Percentiles rank a stretch among this genome's conserved stretches.
Conservation (phyloP, 805 yeast genomes). For the Sugiyamaella floridensis region DNA sequence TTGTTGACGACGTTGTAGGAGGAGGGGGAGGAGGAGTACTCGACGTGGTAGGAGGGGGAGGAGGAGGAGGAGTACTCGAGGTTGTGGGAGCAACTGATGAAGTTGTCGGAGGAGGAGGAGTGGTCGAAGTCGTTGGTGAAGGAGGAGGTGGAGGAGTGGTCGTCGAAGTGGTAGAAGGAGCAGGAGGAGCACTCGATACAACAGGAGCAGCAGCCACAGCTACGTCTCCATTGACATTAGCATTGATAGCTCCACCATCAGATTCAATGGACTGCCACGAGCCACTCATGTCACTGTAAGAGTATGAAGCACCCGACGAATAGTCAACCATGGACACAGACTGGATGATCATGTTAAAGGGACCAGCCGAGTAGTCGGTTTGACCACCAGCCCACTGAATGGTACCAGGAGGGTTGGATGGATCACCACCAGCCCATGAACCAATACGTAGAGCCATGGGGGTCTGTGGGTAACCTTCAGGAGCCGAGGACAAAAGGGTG, state of each 20-base stretch:
- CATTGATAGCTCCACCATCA: constrained; percentile 46
- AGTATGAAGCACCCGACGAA: constrained; percentile 41
- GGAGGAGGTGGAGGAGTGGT: constrained; percentile 14
- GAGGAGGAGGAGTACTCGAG: constrained; percentile 13
- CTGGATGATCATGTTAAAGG: constrained; percentile 57
- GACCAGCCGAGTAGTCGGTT: constrained; percentile 40
- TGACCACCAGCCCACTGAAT: constrained; percentile 68
- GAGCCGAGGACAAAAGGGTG: constrained; percentile 45
- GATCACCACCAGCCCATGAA: constrained; percentile 47
- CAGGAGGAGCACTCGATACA: not conserved
- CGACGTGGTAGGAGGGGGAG: constrained; percentile 14
- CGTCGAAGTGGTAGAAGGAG: constrained; percentile 15
- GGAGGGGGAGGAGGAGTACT: constrained; percentile 5
- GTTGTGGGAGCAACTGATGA: constrained; percentile 15
- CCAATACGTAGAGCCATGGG: constrained; percentile 70
- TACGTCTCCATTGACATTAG: constrained; percentile 28
- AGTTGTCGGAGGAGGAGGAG: not conserved
- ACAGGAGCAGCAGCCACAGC: constrained; percentile 2
- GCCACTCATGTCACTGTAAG: constrained; percentile 38
- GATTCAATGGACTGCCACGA: constrained; percentile 36
- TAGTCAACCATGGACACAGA: constrained; percentile 52
- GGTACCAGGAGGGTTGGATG: constrained; percentile 49
- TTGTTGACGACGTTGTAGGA: not conserved
- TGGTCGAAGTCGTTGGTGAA: constrained; percentile 14
- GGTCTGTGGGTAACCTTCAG: constrained; percentile 81